Evolutionary conservation across 768 basidiomycete genomes (phyloP), one percentile per base, ranked within the genome.

Genomic region (Mycena capillaripes): DNA sequence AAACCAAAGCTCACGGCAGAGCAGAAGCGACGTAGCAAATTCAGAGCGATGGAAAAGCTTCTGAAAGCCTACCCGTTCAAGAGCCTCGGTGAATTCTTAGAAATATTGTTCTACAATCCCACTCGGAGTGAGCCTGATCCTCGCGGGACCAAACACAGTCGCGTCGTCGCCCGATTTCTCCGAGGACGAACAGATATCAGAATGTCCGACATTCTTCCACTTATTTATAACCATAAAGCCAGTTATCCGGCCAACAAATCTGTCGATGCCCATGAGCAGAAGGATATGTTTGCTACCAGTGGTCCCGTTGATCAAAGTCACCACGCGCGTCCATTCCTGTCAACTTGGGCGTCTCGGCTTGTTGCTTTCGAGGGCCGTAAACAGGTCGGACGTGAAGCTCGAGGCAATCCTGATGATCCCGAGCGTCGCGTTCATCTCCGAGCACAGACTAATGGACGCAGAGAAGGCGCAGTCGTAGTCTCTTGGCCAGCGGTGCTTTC

Each of bases 261-360:
- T 16, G 2, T 7, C 7, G 3, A 19, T 0, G 16, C 27, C 27
- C 14, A 56, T 2, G 66, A 68, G 36, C 57, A 30, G 29, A 25
- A 68, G 1, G 0, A 16, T 2, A 68, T 68, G 66, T 68, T 68
- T 30, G 60, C 46, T 11, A 53, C 57, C 2, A 4, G 16, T 17
- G 30, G 25, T 8, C 44, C 34, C 0, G 12, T n/a, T 11, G 27
- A 53, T 4, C 34, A 60, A 0, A 59, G 60, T 29, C 57, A 53
- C 6, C 57, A 60, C 9, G 58, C 66, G 1, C 66, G 66, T n/a
- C 66, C 66, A 1, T 68, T 25, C 32, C 14, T 68, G 6, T 60
- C 66, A 8, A 52, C 66, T 3, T 68, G 66, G 66, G 66, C 66
- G 6, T 3, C 23, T 0, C 4, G 55, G 21, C 2, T 57, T 1